Percentiles rank a stretch among this genome's conserved stretches.
phyloP scores from a whole-genome alignment of 2,329 filamentous ascomycete genomes.

The Trichoderma atrobrunneum region DNA sequence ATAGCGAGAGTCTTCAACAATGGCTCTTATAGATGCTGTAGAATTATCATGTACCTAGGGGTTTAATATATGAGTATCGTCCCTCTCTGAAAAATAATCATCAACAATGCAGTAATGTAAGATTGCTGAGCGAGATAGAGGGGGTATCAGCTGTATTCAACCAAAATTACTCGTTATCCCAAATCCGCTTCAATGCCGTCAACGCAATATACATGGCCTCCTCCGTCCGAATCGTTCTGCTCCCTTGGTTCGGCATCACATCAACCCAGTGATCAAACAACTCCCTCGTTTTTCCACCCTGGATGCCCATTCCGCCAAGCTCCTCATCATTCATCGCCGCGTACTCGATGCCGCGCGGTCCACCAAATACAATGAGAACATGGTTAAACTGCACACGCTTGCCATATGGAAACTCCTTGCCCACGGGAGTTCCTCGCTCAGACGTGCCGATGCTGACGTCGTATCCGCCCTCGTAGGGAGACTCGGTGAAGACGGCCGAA shows the following conservation, averaged over 20 bases:
- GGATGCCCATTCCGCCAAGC: conserved; percentile 59
- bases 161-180: conserved; percentile 34
- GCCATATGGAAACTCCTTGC: conserved; percentile 44
- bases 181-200: conserved; percentile 62
- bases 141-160: conserved; percentile 7
- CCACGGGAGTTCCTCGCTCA: conserved; percentile 62
- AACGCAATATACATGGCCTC: conserved; percentile 78
- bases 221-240: conserved; percentile 77
- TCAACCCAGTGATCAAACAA: conserved; percentile 86
- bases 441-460: conserved; percentile 81
- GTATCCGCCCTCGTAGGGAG: conserved; percentile 72
- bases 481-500: conserved; percentile 74
- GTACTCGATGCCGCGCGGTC: conserved; percentile 74
- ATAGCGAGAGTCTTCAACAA: conserved; percentile 30
- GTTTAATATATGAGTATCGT: background rate
- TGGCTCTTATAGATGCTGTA: conserved; percentile 15
- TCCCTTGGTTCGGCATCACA: conserved; percentile 75
- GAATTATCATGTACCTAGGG: background rate
- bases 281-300: conserved; percentile 61
- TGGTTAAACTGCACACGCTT: conserved; percentile 59
- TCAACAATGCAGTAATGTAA: background rate
- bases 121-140: background rate
- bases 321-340: conserved; percentile 62
- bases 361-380: conserved; percentile 75
- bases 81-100: background rate